These are phyloP conservation scores for Quercus glauca DNA, from an alignment of 306 rosid genomes.

Conservation along the genomic window DNA sequence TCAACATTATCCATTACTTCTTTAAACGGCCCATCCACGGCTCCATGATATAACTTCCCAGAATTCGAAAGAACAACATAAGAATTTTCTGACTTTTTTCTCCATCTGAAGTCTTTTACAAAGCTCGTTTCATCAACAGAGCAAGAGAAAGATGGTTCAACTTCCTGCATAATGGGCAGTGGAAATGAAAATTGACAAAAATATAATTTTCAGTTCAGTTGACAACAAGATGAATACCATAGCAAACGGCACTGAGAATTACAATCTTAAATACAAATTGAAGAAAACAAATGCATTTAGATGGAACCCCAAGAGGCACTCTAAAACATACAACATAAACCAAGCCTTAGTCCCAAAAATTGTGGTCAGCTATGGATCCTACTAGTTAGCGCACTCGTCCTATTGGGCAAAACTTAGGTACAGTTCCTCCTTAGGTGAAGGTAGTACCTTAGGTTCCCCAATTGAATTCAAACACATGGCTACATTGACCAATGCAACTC, in stretches of 20 bases:
- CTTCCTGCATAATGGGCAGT: constrained; percentile 46
- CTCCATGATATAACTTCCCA: constrained; percentile 59
- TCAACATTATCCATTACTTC: constrained; percentile 59
- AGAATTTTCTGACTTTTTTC: constrained; percentile 40
- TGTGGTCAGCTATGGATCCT: too few species aligned
- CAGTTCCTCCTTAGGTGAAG: too few species aligned
- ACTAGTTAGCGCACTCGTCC: too few species aligned
- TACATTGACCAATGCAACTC: too few species aligned
- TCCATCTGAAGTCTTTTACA: constrained; percentile 78
- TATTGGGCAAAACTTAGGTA: too few species aligned
- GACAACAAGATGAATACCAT: neutral
- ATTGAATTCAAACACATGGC: too few species aligned
- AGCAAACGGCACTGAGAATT: neutral
- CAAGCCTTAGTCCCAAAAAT: too few species aligned
- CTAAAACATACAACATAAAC: too few species aligned
- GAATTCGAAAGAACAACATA: constrained; percentile 63
- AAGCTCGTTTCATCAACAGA: constrained; percentile 44
- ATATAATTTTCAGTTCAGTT: neutral
- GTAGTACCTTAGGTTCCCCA: too few species aligned
- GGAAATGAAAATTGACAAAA: constrained; percentile 4
- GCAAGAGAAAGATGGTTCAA: constrained; percentile 44
- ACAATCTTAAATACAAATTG: neutral
- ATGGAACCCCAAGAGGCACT: neutral
- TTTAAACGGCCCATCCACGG: constrained; percentile 39
- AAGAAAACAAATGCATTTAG: neutral